These are phyloP conservation scores for Dalechampia spathulata DNA, from an alignment of 441 rosid species.

Conservation along the genomic window DNA sequence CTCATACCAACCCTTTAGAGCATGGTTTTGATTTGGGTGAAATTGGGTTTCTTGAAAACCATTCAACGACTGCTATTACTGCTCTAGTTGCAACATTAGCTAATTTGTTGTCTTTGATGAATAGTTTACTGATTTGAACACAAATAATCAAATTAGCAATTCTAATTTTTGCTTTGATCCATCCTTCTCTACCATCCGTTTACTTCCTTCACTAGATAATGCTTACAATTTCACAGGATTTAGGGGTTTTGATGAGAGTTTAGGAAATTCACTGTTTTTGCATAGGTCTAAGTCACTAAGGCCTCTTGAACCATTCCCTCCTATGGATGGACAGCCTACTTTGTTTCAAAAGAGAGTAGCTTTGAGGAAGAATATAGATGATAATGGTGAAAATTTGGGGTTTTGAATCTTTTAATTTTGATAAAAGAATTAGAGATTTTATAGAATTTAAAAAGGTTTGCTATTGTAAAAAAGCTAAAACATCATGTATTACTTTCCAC, in stretches of 20 bases:
- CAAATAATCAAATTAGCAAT: conserved; percentile 25
- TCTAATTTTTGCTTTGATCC: conserved; percentile 26
- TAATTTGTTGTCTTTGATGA: conserved; percentile 26
- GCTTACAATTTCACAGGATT: conserved; percentile 29
- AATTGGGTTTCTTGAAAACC: conserved; percentile 45
- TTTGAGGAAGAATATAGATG: conserved; percentile 42
- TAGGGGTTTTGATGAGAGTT: conserved; percentile 36
- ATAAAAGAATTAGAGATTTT: too few relatives aligned
- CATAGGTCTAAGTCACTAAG: conserved; percentile 49
- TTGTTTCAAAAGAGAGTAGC: conserved; percentile 67
- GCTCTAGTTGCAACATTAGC: not conserved
- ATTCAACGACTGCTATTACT: conserved; percentile 25
- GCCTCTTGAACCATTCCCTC: conserved; percentile 55
- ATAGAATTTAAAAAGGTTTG: too few relatives aligned
- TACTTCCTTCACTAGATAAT: conserved; percentile 33
- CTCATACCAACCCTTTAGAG: conserved; percentile 30
- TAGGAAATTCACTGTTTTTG: conserved; percentile 29
- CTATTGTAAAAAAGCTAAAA: too few relatives aligned
- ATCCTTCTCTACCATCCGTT: conserved; percentile 20
- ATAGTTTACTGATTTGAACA: conserved; percentile 33
- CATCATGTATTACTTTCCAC: too few relatives aligned
- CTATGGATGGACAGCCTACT: conserved; percentile 58
- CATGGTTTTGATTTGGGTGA: conserved; percentile 49
- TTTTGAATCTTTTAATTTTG: too few relatives aligned
- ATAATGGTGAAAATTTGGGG: conserved; percentile 26